These are phyloP conservation scores for Thelonectria olida DNA, from an alignment of 2,329 filamentous ascomycete species.

Conservation along the genomic window DNA sequence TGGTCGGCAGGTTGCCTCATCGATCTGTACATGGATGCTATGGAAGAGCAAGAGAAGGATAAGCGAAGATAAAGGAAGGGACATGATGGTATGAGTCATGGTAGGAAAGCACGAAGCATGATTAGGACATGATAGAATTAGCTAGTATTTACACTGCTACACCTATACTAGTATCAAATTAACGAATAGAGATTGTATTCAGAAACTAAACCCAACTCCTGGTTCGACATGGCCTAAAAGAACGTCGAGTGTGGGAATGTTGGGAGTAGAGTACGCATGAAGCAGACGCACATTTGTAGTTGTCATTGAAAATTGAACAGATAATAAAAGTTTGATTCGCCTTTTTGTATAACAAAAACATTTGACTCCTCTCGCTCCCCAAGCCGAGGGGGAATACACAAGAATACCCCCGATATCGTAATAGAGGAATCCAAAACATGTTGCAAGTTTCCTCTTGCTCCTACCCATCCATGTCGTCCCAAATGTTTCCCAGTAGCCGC, in stretches of 20 bases:
- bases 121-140: not conserved
- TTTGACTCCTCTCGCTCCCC: conserved; percentile 23
- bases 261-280: too few relatives aligned
- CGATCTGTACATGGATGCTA: conserved; percentile 94
- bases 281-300: too few relatives aligned
- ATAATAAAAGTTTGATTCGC: conserved; percentile 23
- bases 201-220: too few relatives aligned
- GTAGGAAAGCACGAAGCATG: not conserved
- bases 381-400: not conserved
- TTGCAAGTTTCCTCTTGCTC: not conserved
- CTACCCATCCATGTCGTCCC: not conserved
- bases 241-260: too few relatives aligned
- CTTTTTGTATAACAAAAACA: conserved; percentile 24
- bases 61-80: conserved; percentile 1
- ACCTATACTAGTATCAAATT: not conserved
- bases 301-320: not conserved
- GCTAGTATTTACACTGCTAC: not conserved
- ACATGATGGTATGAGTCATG: conserved; percentile 15
- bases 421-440: conserved; percentile 3
- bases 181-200: not conserved
- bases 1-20: conserved; percentile 97
- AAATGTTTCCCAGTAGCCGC: conserved; percentile 11
- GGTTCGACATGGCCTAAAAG: too few relatives aligned
- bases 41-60: conserved; percentile 56
- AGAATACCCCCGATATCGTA: conserved; percentile 3